Evolutionary conservation across 2,329 filamentous ascomycete species (phyloP).

Genomic region (Arthrobotrys conoides): DNA sequence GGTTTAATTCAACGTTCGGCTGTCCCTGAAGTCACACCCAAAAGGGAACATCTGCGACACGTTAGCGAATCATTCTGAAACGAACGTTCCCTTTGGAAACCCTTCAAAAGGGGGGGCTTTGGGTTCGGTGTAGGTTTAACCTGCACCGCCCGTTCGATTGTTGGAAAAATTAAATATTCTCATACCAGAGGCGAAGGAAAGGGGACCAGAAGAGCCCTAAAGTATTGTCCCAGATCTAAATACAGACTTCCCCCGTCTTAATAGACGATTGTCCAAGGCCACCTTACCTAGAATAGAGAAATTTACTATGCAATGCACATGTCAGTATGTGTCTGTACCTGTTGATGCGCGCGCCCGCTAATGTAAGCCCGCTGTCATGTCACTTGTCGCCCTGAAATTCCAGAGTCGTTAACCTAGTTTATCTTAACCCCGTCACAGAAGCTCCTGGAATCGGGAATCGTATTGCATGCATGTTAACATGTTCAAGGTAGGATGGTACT

Average conservation of each 20-base stretch:
- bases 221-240: conserved; percentile 46
- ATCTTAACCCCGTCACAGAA: conserved; percentile 1
- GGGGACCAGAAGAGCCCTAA: neutral
- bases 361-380: conserved; percentile 4
- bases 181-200: conserved; percentile 16
- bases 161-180: conserved; percentile 18
- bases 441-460: neutral
- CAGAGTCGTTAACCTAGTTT: neutral
- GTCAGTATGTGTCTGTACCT: neutral
- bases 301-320: conserved; percentile 19
- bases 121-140: neutral
- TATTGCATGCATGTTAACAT: no score
- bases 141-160: conserved; percentile 1
- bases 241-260: conserved; percentile 19
- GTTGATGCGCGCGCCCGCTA: conserved; percentile 18
- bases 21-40: conserved; percentile 1
- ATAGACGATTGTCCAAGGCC: neutral
- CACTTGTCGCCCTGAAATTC: conserved; percentile 16
- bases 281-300: conserved; percentile 24
- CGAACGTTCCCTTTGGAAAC: conserved; percentile 16
- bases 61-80: conserved; percentile 60
- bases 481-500: conserved; percentile 8
- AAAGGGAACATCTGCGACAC: conserved; percentile 36
- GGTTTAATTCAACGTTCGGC: neutral
- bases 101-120: conserved; percentile 19